phyloP scores from a whole-genome alignment of 805 yeast species.

The Nakazawaea wickerhamii region DNA sequence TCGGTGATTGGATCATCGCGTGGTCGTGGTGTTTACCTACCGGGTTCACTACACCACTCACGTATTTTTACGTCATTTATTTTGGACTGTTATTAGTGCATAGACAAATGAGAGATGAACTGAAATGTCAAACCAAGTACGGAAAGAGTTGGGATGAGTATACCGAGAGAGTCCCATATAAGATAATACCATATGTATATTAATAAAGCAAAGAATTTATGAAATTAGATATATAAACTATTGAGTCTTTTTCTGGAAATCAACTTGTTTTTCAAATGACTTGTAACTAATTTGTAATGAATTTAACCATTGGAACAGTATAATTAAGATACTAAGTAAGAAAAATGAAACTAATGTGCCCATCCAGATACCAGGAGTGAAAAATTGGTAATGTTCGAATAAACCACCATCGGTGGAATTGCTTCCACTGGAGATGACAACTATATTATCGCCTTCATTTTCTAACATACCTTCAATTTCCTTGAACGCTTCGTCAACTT shows the following conservation, averaged over 20 bases:
- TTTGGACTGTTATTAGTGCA: constrained; percentile 80
- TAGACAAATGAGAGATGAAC: constrained; percentile 88
- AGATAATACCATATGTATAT: constrained; percentile 84
- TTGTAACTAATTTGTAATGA: constrained; percentile 73
- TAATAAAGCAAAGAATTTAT: no score
- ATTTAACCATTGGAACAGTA: constrained; percentile 68
- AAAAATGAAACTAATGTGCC: constrained; percentile 60
- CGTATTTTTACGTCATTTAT: constrained; percentile 82
- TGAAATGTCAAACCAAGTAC: constrained; percentile 81
- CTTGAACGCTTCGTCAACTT: constrained; percentile 25
- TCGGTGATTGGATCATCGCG: constrained; percentile 93
- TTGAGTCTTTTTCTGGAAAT: constrained; percentile 42
- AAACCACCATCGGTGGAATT: constrained; percentile 27
- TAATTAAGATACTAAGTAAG: constrained; percentile 48
- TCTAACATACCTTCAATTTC: constrained; percentile 23
- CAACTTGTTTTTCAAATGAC: constrained; percentile 70
- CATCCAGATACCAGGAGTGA: constrained; percentile 80
- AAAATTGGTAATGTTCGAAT: constrained; percentile 62
- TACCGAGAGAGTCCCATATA: constrained; percentile 75
- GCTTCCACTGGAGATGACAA: neutral
- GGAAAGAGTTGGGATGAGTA: constrained; percentile 84
- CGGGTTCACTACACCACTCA: constrained; percentile 71
- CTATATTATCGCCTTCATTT: constrained; percentile 16
- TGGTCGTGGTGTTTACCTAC: constrained; percentile 91
- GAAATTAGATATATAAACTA: no score